Conservation (phyloP, 2,329 filamentous ascomycete species). For the Fusarium sp. region DNA sequence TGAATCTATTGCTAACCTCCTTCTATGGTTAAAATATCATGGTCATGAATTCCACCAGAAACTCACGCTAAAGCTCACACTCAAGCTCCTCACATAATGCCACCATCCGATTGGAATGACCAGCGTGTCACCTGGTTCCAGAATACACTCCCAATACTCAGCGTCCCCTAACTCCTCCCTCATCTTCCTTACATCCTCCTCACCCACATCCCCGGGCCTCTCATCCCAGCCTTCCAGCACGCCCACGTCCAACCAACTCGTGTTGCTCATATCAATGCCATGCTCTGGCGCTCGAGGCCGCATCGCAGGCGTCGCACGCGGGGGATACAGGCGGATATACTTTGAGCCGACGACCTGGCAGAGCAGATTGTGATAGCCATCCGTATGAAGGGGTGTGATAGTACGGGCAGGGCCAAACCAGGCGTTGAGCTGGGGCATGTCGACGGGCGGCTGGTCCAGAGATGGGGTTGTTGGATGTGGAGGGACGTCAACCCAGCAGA, state of each 20-base stretch:
- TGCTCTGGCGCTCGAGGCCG: constrained; percentile 71
- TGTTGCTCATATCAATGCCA: constrained; percentile 93
- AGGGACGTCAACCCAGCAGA: constrained; percentile 79
- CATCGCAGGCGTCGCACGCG: constrained; percentile 67
- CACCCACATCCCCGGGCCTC: constrained; percentile 41
- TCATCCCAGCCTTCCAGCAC: constrained; percentile 71
- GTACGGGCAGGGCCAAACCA: constrained; percentile 93
- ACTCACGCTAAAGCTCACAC: constrained; percentile 90
- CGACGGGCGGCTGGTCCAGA: constrained; percentile 56
- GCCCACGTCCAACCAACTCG: constrained; percentile 81
- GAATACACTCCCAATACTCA: constrained; percentile 78
- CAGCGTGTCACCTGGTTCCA: constrained; percentile 83
- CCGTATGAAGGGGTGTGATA: constrained; percentile 92
- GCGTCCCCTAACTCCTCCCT: constrained; percentile 65
- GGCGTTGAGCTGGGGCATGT: constrained; percentile 80
- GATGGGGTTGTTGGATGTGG: constrained; percentile 56
- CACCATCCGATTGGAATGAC: constrained; percentile 97
- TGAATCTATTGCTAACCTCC: neutral
- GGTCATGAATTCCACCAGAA: constrained; percentile 85
- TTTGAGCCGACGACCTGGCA: constrained; percentile 90
- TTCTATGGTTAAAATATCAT: neutral
- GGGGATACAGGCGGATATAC: constrained; percentile 89
- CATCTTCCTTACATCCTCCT: constrained; percentile 53
- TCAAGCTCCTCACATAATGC: constrained; percentile 92
- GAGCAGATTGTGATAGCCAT: constrained; percentile 93